Evolutionary conservation across 1,284 basidiomycete genomes (phyloP), one percentile per base, ranked within the genome.

Genomic region (Megacollybia platyphylla): DNA sequence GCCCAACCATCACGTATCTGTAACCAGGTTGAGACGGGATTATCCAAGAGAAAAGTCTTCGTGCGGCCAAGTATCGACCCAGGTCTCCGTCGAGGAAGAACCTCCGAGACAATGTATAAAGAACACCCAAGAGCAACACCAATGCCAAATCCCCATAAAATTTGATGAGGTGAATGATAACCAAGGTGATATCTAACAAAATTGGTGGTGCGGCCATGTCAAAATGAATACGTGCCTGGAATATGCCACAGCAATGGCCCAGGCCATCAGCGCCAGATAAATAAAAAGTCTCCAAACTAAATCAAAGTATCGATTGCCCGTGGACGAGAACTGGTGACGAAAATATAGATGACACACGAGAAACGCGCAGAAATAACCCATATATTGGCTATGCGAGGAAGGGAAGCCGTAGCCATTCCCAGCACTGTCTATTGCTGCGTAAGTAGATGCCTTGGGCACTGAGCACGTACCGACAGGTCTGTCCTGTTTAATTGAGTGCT

Each of bases 321-420:
- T 75, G 2, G 71, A 62, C 4, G 63, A 55, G 54, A 83, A 87
- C 2, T 70, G 68, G 53, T 88, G 82, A 36, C 79, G 76, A 48
- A 76, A 77, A 47, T 71, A 73, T 42, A 91, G 59, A 59, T 91
- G 88, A 52, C 78, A 72, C 31, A 79, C 56, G 37, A 90, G 63
- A 57, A 90, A 91, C 0, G 82, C 68, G 2, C 78, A 68, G 53
- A 91, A 91, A 60, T 87, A 91, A 4, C 79, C 88, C 79, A 90
- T 85, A 58, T 84, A 90, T 59, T 91, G 87, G 54, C 84, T 85
- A 54, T 91, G 87, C 8, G 85, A 88, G 0, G 87, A 89, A 0
- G 87, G 87, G 55, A 91, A 91, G 8, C 87, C 87, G 53, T 88
- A 91, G 5, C 88, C 87, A 43, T 71, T 72, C 8, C 81, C 82